Evolutionary conservation across 441 rosid genomes (phyloP), one percentile per base, ranked within the genome.

Genomic region (Pelargonium fulgidum): DNA sequence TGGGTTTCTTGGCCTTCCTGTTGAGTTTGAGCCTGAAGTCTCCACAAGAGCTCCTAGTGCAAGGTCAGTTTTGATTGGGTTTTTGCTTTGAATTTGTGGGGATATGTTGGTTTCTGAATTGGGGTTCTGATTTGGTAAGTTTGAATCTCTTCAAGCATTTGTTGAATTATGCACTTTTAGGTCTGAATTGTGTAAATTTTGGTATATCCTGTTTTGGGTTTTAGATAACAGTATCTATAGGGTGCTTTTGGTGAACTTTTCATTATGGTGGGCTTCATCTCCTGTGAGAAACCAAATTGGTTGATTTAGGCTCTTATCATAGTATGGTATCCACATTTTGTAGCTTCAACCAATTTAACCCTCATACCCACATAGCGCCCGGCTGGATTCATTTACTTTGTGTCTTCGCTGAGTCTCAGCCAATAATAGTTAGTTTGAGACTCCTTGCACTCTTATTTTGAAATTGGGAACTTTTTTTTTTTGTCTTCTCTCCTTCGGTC

Each of bases 1-100:
- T 71, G 98, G 98, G 17, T 93, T 93, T 79, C 92, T 93, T 26
- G 98, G 98, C 75, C 85, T 93, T 73, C 98, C 98, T 48, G 75
- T 87, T 58, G 98, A 91, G 73, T 85, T 93, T 16, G 87, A 89
- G 86, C 98, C 92, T 54, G 90, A 93, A 64, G 79, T 93, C 29
- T 87, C 91, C 56, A 71, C 74, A 48, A 86, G 81, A 73, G 89
- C 81, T 22, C 98, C 97, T 39, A 93, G 96, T 68, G 97, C 96
- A 85, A 91, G 96, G 98, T 54, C 62, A 16, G 24, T 87, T 66
- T 29, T 47, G 33, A 12, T 39, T 39, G 42, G 26, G 29, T 12
- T 58, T 58, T 58, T 8, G 24, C 7, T 54, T 54, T 54, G 61
- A 54, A 10, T 19, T 58, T 58, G 13, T 58, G 62, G 62, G 62